Evolutionary conservation across 495 filamentous ascomycete species (phyloP), one percentile per base, ranked within the genome.

Genomic region (Lepraria neglecta): DNA sequence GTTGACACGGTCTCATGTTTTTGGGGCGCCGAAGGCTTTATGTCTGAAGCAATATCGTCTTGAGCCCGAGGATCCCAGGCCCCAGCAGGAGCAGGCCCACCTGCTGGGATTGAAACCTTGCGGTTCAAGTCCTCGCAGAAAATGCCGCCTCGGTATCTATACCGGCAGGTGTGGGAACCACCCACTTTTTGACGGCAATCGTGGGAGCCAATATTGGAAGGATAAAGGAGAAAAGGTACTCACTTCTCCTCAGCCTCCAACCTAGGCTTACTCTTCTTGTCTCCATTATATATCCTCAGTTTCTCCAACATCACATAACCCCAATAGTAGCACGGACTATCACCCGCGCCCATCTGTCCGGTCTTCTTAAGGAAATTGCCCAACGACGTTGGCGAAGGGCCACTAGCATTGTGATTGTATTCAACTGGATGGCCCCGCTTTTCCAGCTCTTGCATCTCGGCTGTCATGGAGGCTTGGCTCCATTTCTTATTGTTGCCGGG

Each of bases 221-320:
- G 3, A 35, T 17, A 45, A 17, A 11, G 7, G 21, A 45, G 33
- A n/a, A 7, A 2, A 21, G 17, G 14, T 6, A 65, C 65, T 65
- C 28, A 67, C 65, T 62, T 31, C 24, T 52, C 17, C 43, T 67
- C 65, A 30, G 65, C 63, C 51, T 62, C 50, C 51, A 60, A 35
- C 43, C 65, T 64, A 19, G 60, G 31, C 65, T 67, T 67, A 35
- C 58, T 62, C 55, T 67, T 67, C 30, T 67, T 67, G 38, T 59
- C 62, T 14, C 65, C 65, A 30, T 61, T 61, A 15, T 48, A 54
- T 19, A 65, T 60, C 2, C 65, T 58, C 44, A 67, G 11, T 40
- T 67, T 67, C 47, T 65, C 65, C 35, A 65, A 21, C 40, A 67
- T 28, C 9, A 57, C 62, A 31, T 65, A 62, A 15, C 65, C 65